Evolutionary conservation across 2,329 filamentous ascomycete species (phyloP).

Genomic region (Ophiostoma angusticollis): DNA sequence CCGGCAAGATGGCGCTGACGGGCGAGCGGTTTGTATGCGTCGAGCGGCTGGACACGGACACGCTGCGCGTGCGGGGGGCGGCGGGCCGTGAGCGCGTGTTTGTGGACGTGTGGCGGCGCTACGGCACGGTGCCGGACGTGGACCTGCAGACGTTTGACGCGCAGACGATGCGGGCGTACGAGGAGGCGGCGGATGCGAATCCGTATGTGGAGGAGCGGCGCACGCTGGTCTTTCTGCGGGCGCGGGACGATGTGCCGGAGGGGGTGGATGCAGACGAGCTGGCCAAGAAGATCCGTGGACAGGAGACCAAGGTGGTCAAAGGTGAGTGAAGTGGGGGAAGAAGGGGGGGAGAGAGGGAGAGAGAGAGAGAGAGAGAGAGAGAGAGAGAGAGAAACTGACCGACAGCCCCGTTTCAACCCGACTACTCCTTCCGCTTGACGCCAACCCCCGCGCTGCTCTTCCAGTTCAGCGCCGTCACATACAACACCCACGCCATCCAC

Average conservation of each 20-base stretch:
- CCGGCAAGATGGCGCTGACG: constrained; percentile 24
- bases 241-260: constrained; percentile 11
- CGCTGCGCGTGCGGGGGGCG: constrained; percentile 6
- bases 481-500: constrained; percentile 89
- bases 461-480: constrained; percentile 79
- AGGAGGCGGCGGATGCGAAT: constrained; percentile 8
- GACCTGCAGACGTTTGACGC: neutral
- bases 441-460: constrained; percentile 67
- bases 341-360: neutral
- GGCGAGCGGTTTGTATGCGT: constrained; percentile 28
- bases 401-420: constrained; percentile 23
- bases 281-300: neutral
- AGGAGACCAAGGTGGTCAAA: constrained; percentile 1
- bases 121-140: constrained; percentile 3
- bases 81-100: constrained; percentile 32
- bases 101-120: constrained; percentile 34
- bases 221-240: constrained; percentile 40
- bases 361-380: neutral
- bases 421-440: constrained; percentile 38
- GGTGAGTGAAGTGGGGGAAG: neutral
- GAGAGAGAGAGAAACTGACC: neutral
- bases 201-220: constrained; percentile 33
- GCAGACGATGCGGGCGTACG: constrained; percentile 3
- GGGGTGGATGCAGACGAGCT: neutral
- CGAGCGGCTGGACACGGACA: constrained; percentile 24